A percentile compares a stretch with the other conserved stretches of the same genome.
Conservation (phyloP, 2,329 filamentous ascomycete genomes). For the Emmonsia crescens region DNA sequence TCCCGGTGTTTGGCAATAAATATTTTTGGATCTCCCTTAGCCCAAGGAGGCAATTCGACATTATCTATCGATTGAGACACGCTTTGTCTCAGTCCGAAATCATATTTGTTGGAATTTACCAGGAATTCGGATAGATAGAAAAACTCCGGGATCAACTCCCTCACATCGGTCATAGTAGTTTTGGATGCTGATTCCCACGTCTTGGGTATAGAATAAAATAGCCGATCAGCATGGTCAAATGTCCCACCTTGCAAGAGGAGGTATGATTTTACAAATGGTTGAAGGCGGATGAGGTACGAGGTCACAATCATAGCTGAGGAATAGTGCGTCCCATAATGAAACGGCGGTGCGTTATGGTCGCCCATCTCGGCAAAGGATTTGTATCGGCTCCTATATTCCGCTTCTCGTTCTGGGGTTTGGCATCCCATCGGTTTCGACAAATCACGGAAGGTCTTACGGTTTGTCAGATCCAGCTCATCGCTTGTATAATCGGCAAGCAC, state of each 20-base stretch:
- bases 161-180: constrained; percentile 85
- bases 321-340: constrained; percentile 97
- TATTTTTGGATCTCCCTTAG: constrained; percentile 87
- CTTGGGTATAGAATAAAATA: constrained; percentile 87
- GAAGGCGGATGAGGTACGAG: constrained; percentile 86
- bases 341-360: constrained; percentile 62
- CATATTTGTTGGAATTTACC: constrained; percentile 85
- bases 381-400: constrained; percentile 74
- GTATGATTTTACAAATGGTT: constrained; percentile 94
- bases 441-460: constrained; percentile 80
- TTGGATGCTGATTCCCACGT: constrained; percentile 84
- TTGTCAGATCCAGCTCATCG: constrained; percentile 74
- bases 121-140: constrained; percentile 94
- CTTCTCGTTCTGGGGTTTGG: constrained; percentile 64
- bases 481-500: constrained; percentile 92
- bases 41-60: constrained; percentile 88
- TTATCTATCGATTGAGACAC: constrained; percentile 69
- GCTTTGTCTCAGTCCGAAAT: constrained; percentile 81
- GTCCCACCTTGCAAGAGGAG: constrained; percentile 87
- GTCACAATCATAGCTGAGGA: constrained; percentile 98
- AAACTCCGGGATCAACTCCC: constrained; percentile 92
- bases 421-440: constrained; percentile 94
- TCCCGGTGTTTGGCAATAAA: constrained; percentile 96
- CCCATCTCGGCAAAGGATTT: constrained; percentile 83
- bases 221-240: constrained; percentile 88